Evolutionary conservation across 306 rosid genomes (phyloP).

Genomic region (Psophocarpus tetragonolobus): DNA sequence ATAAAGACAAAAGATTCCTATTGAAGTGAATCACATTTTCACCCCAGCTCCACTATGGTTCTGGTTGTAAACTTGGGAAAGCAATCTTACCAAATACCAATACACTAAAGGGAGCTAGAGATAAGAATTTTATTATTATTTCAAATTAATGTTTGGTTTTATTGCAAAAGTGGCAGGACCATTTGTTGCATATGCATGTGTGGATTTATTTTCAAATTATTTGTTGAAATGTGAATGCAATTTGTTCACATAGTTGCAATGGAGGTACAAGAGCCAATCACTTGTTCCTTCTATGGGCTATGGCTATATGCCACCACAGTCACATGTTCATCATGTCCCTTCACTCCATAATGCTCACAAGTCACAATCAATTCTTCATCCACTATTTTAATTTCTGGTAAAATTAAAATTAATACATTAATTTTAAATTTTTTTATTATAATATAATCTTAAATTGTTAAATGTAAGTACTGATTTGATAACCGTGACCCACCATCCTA

Average conservation of each 20-base stretch:
- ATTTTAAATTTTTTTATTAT: no score
- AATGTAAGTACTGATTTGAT: neutral
- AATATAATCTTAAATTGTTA: no score
- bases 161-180: neutral
- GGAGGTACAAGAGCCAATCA: neutral
- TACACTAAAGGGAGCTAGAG: neutral
- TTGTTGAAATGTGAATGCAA: neutral
- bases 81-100: neutral
- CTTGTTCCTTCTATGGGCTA: neutral
- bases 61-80: neutral
- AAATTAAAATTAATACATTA: no score
- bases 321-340: neutral
- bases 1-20: neutral
- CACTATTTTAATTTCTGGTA: no score
- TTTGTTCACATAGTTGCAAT: neutral
- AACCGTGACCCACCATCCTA: neutral
- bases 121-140: neutral
- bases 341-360: neutral
- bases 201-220: neutral
- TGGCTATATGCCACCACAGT: neutral
- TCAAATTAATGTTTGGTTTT: neutral
- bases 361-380: neutral
- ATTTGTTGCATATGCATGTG: neutral
- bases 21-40: neutral
- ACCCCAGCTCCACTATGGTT: neutral